These are phyloP conservation scores for Cyamopsis tetragonoloba DNA, from an alignment of 306 rosid species.

Conservation along the genomic window DNA sequence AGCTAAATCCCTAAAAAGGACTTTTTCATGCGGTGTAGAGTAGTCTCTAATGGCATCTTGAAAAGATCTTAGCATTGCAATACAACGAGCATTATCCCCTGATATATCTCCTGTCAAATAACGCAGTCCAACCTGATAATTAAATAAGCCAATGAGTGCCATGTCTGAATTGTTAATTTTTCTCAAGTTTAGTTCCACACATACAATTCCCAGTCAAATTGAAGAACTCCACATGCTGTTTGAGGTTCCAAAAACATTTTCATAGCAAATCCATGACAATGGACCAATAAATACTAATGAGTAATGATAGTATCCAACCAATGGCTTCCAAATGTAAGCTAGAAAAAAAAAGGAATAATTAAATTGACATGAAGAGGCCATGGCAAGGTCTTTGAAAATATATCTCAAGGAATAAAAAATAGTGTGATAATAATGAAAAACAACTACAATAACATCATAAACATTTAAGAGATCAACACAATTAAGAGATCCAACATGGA, in stretches of 20 bases:
- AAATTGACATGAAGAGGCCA: background rate
- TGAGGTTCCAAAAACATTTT: background rate
- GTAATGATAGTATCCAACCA: background rate
- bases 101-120: conserved; percentile 67
- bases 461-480: too few species aligned
- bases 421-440: too few species aligned
- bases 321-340: background rate
- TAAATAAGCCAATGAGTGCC: background rate
- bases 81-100: conserved; percentile 86
- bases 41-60: conserved; percentile 74
- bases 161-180: background rate
- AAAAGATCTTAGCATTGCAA: conserved; percentile 78
- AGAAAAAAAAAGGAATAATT: background rate
- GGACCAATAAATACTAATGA: background rate
- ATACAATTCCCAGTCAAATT: background rate
- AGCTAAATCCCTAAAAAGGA: conserved; percentile 65
- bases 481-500: too few species aligned
- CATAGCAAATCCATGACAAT: background rate
- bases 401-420: too few species aligned
- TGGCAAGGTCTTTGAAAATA: too few species aligned
- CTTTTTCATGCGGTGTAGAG: conserved; percentile 64
- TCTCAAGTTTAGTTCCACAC: background rate
- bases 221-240: background rate
- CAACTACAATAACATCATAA: too few species aligned
- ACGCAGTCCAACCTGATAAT: conserved; percentile 71